Conservation (phyloP, 306 rosid species). For the Dalbergia oliveri region DNA sequence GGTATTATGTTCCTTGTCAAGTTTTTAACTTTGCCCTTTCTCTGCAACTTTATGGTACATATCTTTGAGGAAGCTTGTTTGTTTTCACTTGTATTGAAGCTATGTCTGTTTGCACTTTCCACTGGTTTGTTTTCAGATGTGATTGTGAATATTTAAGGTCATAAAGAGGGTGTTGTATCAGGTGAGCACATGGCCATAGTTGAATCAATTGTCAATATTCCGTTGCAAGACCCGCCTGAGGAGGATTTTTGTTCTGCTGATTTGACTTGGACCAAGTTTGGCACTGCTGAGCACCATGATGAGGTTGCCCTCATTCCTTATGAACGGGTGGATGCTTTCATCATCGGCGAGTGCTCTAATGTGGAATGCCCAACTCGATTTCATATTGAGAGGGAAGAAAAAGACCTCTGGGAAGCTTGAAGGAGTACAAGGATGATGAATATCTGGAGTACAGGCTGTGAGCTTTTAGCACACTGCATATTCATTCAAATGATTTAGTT, state of each 20-base stretch:
- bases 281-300: conserved; percentile 76
- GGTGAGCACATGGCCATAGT: conserved; percentile 61
- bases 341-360: conserved; percentile 85
- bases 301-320: conserved; percentile 91
- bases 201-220: conserved; percentile 71
- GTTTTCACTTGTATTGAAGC: too few species aligned
- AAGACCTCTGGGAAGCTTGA: conserved; percentile 78
- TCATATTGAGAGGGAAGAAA: conserved; percentile 88
- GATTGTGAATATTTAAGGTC: too few species aligned
- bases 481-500: too few species aligned
- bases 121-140: too few species aligned
- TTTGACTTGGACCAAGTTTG: conserved; percentile 89
- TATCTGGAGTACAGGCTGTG: conserved; percentile 92
- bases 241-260: conserved; percentile 84
- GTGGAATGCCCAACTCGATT: conserved; percentile 86
- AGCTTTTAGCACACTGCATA: conserved; percentile 44
- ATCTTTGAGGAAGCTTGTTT: too few species aligned
- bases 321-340: conserved; percentile 85
- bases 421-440: conserved; percentile 87
- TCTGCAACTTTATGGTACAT: too few species aligned
- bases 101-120: too few species aligned
- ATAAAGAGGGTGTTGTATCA: neutral
- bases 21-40: too few species aligned
- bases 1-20: too few species aligned
- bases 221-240: conserved; percentile 81